Evolutionary conservation across 768 basidiomycete species (phyloP).

Genomic region (Boletus sp.): DNA sequence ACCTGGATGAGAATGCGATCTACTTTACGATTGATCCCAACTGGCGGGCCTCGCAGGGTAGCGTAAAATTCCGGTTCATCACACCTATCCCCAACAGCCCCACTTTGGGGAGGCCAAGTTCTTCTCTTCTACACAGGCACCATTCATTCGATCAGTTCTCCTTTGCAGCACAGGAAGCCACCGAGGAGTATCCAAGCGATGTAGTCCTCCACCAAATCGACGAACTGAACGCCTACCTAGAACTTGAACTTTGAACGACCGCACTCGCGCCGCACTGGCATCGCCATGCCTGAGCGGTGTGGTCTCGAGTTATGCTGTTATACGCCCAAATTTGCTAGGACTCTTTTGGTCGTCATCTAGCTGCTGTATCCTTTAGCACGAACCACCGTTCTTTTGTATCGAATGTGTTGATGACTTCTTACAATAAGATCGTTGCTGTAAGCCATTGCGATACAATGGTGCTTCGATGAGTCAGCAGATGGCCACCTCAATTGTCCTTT

Average conservation of each 20-base stretch:
- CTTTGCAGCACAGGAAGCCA: neutral
- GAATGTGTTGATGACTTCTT: neutral
- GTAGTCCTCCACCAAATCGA: slow-evolving; percentile 16
- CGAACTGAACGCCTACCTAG: slow-evolving; percentile 25
- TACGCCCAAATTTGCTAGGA: neutral
- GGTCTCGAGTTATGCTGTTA: no score
- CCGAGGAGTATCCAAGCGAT: neutral
- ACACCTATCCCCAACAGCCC: slow-evolving; percentile 24
- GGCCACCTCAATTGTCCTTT: slow-evolving; percentile 10
- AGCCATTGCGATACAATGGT: slow-evolving; percentile 1
- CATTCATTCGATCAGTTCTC: slow-evolving; percentile 21
- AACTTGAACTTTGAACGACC: slow-evolving; percentile 4
- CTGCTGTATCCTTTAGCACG: slow-evolving; percentile 1
- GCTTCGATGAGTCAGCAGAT: slow-evolving; percentile 14
- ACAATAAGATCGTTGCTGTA: slow-evolving; percentile 7
- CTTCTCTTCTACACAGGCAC: slow-evolving; percentile 22
- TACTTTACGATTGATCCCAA: slow-evolving; percentile 30
- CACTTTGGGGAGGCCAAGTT: slow-evolving; percentile 19
- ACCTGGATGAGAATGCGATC: slow-evolving; percentile 22
- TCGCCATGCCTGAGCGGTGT: neutral
- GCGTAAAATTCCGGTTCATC: slow-evolving; percentile 19
- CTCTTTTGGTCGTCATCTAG: neutral
- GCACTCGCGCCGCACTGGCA: neutral
- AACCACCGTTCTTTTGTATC: slow-evolving; percentile 10
- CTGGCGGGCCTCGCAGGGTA: slow-evolving; percentile 22